Percentiles rank a stretch among this genome's conserved stretches.
These are phyloP conservation scores for Colletotrichum salicis DNA, from an alignment of 2,329 filamentous ascomycete species.

Conservation along the genomic window DNA sequence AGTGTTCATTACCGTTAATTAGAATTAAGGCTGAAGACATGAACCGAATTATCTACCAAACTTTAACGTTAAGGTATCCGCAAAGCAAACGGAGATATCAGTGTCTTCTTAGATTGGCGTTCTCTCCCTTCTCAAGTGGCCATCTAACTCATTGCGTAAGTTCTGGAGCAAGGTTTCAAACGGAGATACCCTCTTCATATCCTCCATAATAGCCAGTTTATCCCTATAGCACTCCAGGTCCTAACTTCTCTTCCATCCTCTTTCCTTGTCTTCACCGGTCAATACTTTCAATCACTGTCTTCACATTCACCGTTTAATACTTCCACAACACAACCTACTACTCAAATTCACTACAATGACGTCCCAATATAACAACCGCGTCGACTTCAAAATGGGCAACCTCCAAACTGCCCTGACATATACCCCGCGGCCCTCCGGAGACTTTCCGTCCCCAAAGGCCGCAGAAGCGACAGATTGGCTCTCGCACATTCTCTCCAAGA, in stretches of 20 bases:
- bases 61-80: not conserved
- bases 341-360: not conserved
- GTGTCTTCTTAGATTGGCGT: not conserved
- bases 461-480: not conserved
- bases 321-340: not conserved
- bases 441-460: not conserved
- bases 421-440: not conserved
- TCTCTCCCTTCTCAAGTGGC: not conserved
- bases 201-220: not conserved
- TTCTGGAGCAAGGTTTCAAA: not conserved
- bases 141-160: not conserved
- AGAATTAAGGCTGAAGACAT: not conserved
- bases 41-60: not conserved
- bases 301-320: not conserved
- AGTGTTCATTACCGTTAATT: not conserved
- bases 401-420: not conserved
- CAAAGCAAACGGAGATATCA: not conserved
- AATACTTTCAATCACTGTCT: not conserved
- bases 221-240: not conserved
- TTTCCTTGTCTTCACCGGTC: not conserved
- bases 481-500: not conserved
- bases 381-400: not conserved
- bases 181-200: not conserved
- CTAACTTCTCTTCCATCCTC: not conserved
- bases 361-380: not conserved